Evolutionary conservation across 2,329 filamentous ascomycete species (phyloP).

Genomic region (Xylaria sp.): DNA sequence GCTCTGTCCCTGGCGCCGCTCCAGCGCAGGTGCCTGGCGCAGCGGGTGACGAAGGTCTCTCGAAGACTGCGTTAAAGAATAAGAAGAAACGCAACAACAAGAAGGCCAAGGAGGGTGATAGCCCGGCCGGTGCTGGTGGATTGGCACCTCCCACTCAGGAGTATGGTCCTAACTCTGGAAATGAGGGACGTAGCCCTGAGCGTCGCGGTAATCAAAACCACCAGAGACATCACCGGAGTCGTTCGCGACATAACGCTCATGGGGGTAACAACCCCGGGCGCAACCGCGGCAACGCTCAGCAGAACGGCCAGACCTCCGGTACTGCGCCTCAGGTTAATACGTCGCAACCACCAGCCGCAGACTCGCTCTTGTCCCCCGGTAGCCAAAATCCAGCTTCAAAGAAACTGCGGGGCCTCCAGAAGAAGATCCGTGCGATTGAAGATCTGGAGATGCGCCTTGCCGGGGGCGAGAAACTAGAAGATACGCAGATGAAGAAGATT

Average conservation of each 20-base stretch:
- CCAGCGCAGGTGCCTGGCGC: constrained; percentile 69
- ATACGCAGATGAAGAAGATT: constrained; percentile 99
- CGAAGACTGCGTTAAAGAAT: constrained; percentile 90
- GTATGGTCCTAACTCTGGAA: constrained; percentile 56
- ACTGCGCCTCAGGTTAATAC: constrained; percentile 48
- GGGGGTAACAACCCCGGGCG: constrained; percentile 59
- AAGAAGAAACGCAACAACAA: constrained; percentile 97
- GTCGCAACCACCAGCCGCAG: constrained; percentile 58
- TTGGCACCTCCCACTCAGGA: constrained; percentile 60
- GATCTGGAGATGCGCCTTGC: constrained; percentile 97
- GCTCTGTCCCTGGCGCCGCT: constrained; percentile 74
- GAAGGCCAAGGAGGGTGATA: constrained; percentile 84
- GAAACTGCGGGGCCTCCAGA: constrained; percentile 91
- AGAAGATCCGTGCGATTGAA: constrained; percentile 98
- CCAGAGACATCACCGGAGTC: constrained; percentile 60
- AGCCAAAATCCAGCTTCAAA: constrained; percentile 82
- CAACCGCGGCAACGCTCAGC: constrained; percentile 63
- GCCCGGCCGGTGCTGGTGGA: constrained; percentile 60
- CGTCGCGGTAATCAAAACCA: constrained; percentile 68
- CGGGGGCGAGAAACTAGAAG: constrained; percentile 94
- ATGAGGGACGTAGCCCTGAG: constrained; percentile 73
- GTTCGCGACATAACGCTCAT: constrained; percentile 62
- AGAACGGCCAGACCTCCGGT: constrained; percentile 49
- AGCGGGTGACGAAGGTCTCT: constrained; percentile 78
- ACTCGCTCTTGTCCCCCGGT: constrained; percentile 55